Evolutionary conservation across 805 yeast genomes (phyloP), one percentile per base, ranked within the genome.

Genomic region (Hanseniaspora thailandica): DNA sequence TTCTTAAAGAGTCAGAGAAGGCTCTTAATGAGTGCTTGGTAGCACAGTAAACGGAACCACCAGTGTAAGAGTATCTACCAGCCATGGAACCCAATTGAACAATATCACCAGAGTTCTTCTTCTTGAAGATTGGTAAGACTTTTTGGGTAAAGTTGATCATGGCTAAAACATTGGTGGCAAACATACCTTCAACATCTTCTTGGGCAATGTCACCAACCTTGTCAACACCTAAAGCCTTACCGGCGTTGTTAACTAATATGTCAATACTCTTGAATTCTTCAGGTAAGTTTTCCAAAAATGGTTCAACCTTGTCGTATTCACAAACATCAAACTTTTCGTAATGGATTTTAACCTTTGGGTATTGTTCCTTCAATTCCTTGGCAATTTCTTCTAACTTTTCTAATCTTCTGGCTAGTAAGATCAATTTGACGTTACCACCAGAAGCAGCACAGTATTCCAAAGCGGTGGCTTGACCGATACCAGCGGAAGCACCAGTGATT

Each of bases 401-500:
- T 36, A 74, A 58, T 69, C 95, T 80, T 69, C 96, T 79, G 3
- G 96, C 95, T 3, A 88, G 75, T 23, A 87, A 72, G 57, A 87
- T 73, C 60, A 87, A 74, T 61, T 83, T 81, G 60, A 84, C 64
- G 12, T 81, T 66, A 31, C 95, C 95, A 46, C 77, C 71, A 22
- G 90, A 73, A 15, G 87, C 86, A 22, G 63, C 80, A 41, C 96
- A 93, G 59, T 86, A 80, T 65, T 89, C 95, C 45, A 75, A 68
- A 15, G 97, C 97, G 10, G 96, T 88, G 52, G 95, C 93, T 59
- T 79, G 80, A 12, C 97, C 98, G 62, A 90, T 90, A 54, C 97
- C 97, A 15, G 96, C 81, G 25, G 96, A 86, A 7, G 97, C 97
- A 57, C 97, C 97, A n/a, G 97, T 86, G 62, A 90, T 83, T 40